These are phyloP conservation scores for Microdochium nivale DNA, from an alignment of 2,329 filamentous ascomycete species.

Conservation along the genomic window DNA sequence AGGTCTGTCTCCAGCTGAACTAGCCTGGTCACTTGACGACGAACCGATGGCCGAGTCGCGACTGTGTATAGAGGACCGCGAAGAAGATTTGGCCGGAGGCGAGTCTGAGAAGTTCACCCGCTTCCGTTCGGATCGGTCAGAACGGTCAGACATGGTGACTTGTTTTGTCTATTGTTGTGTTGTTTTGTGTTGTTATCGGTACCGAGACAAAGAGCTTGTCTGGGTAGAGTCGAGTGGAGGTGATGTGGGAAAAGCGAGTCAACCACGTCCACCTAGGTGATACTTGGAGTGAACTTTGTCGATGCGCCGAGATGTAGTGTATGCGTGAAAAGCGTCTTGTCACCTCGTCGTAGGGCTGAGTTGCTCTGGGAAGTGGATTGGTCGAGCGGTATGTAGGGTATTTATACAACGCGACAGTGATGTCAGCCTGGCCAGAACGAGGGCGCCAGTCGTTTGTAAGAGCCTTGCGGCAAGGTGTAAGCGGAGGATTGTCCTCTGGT, in stretches of 20 bases:
- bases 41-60: conserved; percentile 15
- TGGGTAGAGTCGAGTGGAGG: not conserved
- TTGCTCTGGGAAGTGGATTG: not conserved
- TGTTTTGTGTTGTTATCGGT: not conserved
- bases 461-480: not conserved
- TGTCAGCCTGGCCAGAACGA: not conserved
- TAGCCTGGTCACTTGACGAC: conserved; percentile 18
- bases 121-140: conserved; percentile 3
- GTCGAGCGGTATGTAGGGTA: not conserved
- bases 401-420: not conserved
- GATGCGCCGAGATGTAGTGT: not conserved
- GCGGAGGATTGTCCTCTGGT: not conserved
- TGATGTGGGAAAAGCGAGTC: not conserved
- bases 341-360: not conserved
- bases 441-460: not conserved
- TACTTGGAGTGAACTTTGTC: not conserved
- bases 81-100: conserved; percentile 6
- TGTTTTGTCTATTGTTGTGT: not conserved
- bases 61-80: conserved; percentile 7
- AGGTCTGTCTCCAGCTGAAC: conserved; percentile 14
- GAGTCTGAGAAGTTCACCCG: conserved; percentile 13
- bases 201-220: not conserved
- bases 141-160: not conserved
- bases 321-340: not conserved
- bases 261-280: not conserved